These are phyloP conservation scores for Crucibulum laeve DNA, from an alignment of 768 basidiomycete species.

Conservation along the genomic window DNA sequence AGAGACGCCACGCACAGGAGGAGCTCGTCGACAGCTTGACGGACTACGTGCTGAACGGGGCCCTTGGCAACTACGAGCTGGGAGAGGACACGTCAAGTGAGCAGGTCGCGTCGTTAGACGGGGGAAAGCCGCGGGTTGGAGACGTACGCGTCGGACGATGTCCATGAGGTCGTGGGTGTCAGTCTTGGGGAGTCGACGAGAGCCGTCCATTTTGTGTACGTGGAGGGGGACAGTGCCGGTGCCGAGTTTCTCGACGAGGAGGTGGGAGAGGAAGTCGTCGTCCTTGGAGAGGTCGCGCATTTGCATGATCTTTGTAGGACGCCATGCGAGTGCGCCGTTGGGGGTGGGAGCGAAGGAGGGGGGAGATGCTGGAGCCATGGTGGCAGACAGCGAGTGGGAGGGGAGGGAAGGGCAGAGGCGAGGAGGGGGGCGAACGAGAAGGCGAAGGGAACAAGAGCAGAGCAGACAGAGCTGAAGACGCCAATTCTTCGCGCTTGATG, in stretches of 20 bases:
- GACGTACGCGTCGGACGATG: constrained; percentile 72
- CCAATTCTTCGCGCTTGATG: no score
- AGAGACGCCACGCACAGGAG: constrained; percentile 52
- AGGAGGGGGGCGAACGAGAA: constrained; percentile 15
- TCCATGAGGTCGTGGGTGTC: constrained; percentile 62
- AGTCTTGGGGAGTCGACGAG: constrained; percentile 73
- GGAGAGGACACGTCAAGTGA: constrained; percentile 11
- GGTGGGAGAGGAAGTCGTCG: constrained; percentile 87
- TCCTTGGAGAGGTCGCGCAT: constrained; percentile 87
- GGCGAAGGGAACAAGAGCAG: constrained; percentile 6
- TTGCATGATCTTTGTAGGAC: constrained; percentile 86
- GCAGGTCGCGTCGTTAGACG: constrained; percentile 18
- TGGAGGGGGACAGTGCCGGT: constrained; percentile 75
- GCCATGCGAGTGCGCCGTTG: constrained; percentile 49
- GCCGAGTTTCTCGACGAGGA: constrained; percentile 86
- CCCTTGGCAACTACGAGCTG: constrained; percentile 61
- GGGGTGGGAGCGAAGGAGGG: constrained; percentile 15
- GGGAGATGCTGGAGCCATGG: constrained; percentile 25
- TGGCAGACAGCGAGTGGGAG: constrained; percentile 12
- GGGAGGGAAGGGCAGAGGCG: constrained; percentile 12
- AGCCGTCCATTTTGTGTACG: constrained; percentile 88
- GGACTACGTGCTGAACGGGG: constrained; percentile 52
- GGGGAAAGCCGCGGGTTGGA: constrained; percentile 12
- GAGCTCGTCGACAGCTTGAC: constrained; percentile 74
- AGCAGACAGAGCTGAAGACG: constrained; percentile 1